A percentile compares a stretch with the other conserved stretches of the same genome.
Evolutionary conservation across 345 rosid species (phyloP).

Genomic region (Rubroshorea leprosula): DNA sequence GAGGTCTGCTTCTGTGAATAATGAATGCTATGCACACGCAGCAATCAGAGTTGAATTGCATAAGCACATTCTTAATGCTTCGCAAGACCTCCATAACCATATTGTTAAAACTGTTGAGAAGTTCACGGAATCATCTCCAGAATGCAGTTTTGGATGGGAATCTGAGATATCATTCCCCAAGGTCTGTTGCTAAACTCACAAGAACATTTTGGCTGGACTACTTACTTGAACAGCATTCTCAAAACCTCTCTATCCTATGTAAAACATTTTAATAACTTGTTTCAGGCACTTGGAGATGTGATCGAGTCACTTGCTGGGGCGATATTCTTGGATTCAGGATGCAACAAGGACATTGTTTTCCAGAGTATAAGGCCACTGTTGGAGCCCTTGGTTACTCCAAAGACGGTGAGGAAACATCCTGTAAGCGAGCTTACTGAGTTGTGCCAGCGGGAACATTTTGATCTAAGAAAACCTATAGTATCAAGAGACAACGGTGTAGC

Average conservation of each 20-base stretch:
- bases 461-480: conserved; percentile 12
- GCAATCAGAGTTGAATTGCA: conserved; percentile 54
- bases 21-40: conserved; percentile 67
- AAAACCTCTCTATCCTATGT: too few species aligned
- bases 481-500: conserved; percentile 17
- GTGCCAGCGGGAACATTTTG: conserved; percentile 41
- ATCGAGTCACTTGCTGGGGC: conserved; percentile 90
- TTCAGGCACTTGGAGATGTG: conserved; percentile 80
- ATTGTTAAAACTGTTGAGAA: conserved; percentile 28
- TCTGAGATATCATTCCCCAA: conserved; percentile 68
- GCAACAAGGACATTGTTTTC: conserved; percentile 50
- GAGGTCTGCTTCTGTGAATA: conserved; percentile 95
- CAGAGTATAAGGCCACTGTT: conserved; percentile 58
- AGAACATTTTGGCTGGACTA: too few species aligned
- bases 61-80: conserved; percentile 63
- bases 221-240: too few species aligned
- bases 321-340: conserved; percentile 69
- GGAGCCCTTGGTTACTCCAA: conserved; percentile 64
- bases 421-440: conserved; percentile 49
- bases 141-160: conserved; percentile 72
- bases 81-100: conserved; percentile 55
- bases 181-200: conserved; percentile 25
- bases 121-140: conserved; percentile 26
- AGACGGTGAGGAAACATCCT: conserved; percentile 55
- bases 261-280: background rate